Conservation (phyloP, 768 basidiomycete species). For the Leccinum imitatum region DNA sequence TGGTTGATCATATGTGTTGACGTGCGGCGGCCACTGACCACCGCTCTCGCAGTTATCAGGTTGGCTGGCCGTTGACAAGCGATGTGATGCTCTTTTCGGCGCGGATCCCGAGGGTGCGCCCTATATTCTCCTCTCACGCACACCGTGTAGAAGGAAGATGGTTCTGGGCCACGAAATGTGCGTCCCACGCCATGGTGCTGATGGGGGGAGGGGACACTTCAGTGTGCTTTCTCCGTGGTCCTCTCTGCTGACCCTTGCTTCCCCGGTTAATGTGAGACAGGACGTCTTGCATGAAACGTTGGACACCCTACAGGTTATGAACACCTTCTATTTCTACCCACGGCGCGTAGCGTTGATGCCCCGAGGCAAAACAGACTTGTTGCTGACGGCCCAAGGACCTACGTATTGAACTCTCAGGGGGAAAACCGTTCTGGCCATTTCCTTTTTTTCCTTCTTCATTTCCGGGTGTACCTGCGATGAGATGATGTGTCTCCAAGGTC, state of each 20-base stretch:
- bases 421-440: background rate
- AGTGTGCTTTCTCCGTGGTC: constrained; percentile 9
- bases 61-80: background rate
- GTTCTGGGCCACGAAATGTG: background rate
- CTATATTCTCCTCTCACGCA: constrained; percentile 11
- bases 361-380: constrained; percentile 6
- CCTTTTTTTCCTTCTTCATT: constrained; percentile 19
- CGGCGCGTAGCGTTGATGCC: constrained; percentile 24
- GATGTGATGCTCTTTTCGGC: background rate
- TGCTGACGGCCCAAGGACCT: constrained; percentile 1
- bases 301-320: constrained; percentile 7
- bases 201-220: constrained; percentile 3
- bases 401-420: background rate
- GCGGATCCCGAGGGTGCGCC: constrained; percentile 6
- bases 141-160: constrained; percentile 2
- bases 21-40: constrained; percentile 19
- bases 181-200: constrained; percentile 3
- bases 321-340: constrained; percentile 22
- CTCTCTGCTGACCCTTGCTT: constrained; percentile 8
- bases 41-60: constrained; percentile 10
- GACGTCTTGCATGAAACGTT: constrained; percentile 7
- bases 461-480: constrained; percentile 19
- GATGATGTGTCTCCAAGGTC: constrained; percentile 12
- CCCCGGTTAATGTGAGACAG: constrained; percentile 16
- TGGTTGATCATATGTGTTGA: constrained; percentile 12